Percentiles rank a stretch among this genome's conserved stretches.
These are phyloP conservation scores for Torrubiellomyces zombiae DNA, from an alignment of 2,329 filamentous ascomycete genomes.

Conservation along the genomic window DNA sequence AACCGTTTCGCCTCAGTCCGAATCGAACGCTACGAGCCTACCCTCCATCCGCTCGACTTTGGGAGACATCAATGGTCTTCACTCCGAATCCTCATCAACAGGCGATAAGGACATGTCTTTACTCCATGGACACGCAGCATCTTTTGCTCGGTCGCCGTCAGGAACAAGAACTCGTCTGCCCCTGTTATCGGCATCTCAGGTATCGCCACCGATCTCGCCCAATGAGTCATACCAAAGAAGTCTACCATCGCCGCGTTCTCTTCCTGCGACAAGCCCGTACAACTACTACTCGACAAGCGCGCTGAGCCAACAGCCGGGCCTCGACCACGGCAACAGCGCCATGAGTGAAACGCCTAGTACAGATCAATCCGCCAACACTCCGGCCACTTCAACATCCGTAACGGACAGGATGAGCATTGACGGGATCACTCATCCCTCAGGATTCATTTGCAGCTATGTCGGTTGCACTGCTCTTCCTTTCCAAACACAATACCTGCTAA, in stretches of 20 bases:
- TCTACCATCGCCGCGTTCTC: constrained; percentile 28
- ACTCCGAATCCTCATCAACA: constrained; percentile 12
- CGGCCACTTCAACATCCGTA: constrained; percentile 21
- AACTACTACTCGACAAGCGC: constrained; percentile 16
- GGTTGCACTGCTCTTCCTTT: constrained; percentile 60
- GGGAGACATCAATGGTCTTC: constrained; percentile 16
- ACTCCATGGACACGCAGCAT: constrained; percentile 9
- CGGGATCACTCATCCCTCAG: constrained; percentile 33
- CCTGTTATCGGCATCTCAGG: constrained; percentile 12
- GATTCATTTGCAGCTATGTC: constrained; percentile 39
- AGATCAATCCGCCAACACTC: constrained; percentile 26
- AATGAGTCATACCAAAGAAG: constrained; percentile 27
- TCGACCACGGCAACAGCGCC: constrained; percentile 26
- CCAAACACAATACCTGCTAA: constrained; percentile 60
- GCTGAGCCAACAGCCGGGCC: constrained; percentile 17
- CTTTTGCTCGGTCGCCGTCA: constrained; percentile 20
- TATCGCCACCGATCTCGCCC: constrained; percentile 32
- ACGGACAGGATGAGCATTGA: constrained; percentile 43
- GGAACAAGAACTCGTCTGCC: constrained; percentile 14
- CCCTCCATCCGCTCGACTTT: constrained; percentile 22
- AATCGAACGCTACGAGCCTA: constrained; percentile 18
- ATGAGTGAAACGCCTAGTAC: constrained; percentile 29
- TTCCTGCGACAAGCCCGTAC: constrained; percentile 22
- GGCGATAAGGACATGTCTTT: constrained; percentile 15
- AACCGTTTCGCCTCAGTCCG: constrained; percentile 17